A percentile compares a stretch with the other conserved stretches of the same genome.
These are phyloP conservation scores for Claviceps purpurea DNA, from an alignment of 2,329 filamentous ascomycete species.

Conservation along the genomic window DNA sequence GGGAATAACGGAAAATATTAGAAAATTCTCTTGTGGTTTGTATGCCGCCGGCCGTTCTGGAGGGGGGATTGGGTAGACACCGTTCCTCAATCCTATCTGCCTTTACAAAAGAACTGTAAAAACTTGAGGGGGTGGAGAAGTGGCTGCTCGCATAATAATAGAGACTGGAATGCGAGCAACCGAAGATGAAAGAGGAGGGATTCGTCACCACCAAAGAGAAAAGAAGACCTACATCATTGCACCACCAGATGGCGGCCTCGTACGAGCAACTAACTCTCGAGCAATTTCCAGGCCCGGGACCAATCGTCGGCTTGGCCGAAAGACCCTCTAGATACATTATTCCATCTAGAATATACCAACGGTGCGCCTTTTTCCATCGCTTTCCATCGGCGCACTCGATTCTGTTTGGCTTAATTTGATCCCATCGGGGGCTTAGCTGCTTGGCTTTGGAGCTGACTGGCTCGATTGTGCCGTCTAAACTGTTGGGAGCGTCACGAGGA, in stretches of 20 bases:
- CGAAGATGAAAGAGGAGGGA: too few species aligned
- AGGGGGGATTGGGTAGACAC: too few species aligned
- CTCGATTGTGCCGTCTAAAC: neutral
- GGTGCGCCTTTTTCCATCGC: neutral
- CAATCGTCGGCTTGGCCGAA: neutral
- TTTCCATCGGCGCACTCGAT: neutral
- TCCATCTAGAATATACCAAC: neutral
- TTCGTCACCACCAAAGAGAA: too few species aligned
- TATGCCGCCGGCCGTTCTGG: too few species aligned
- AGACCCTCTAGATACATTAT: neutral
- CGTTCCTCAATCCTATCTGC: too few species aligned
- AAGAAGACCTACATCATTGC: constrained; percentile 1
- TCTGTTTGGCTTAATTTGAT: neutral
- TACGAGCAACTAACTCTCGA: neutral
- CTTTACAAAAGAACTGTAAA: too few species aligned
- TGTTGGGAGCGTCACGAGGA: neutral
- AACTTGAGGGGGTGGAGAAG: too few species aligned
- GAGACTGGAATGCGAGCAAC: too few species aligned
- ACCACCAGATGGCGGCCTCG: constrained; percentile 1
- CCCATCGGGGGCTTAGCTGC: neutral
- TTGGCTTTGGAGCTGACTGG: neutral
- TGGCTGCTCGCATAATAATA: too few species aligned
- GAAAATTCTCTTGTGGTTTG: too few species aligned
- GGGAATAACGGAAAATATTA: too few species aligned
- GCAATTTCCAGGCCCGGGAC: neutral